Evolutionary conservation across 805 yeast species (phyloP), one percentile per base, ranked within the genome.

Genomic region (Lipomyces spencermartinsiae): DNA sequence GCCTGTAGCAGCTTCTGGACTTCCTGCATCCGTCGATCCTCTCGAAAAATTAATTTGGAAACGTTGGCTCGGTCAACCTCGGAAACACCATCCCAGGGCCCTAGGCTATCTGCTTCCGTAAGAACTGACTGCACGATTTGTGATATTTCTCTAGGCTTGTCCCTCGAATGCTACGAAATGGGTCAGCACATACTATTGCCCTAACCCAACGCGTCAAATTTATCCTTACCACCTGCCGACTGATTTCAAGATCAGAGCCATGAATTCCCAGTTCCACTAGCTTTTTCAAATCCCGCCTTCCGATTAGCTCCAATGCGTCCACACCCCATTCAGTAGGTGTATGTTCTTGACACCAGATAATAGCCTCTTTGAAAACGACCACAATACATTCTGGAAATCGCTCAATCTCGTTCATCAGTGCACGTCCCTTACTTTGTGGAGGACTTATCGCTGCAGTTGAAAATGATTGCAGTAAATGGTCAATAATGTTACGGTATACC

Each of bases 1-100:
- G 91, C 87, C 74, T 90, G 93, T 46, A 94, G 77, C 19, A 93
- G 77, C 39, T 86, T 84, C 0, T 93, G 85, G 12, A 90, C 89
- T 73, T 93, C 97, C 73, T 85, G 87, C 75, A 89, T 90, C 59
- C 98, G 80, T 58, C 96, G 80, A 76, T 94, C 98, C 56, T 85
- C 84, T 16, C 88, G 86, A 75, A 92, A 94, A 0, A 93, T 87
- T 12, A 90, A 78, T 69, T 85, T 86, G 1, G 94, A 87, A n/a
- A 90, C 83, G 39, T 84, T 84, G 58, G 88, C 83, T 59, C 89
- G 80, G 65, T 89, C 93, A 2, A 88, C 87, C 73, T 90, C 94
- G 0, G 87, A 82, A 61, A 87, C 90, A 8, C 86, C 89, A 77
- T 88, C 91, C 90, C 91, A 87, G 0, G 92, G 87, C 51, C 84